Evolutionary conservation across 495 filamentous ascomycete genomes (phyloP).

Genomic region (Aspergillus bridgeri): DNA sequence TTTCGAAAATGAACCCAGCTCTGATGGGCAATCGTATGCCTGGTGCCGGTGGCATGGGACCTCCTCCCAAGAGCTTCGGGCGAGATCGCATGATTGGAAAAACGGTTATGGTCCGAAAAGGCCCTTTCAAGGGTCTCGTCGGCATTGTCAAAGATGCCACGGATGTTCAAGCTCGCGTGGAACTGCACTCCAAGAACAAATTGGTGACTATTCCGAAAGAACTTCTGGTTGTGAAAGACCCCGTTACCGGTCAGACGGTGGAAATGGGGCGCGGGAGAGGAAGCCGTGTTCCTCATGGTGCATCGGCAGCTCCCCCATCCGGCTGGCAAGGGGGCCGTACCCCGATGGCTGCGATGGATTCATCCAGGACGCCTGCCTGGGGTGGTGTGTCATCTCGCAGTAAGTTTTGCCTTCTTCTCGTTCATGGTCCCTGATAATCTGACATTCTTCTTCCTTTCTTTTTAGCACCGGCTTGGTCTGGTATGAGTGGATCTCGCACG

Average conservation of each 20-base stretch:
- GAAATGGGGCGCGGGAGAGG: constrained; percentile 59
- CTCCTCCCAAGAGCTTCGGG: constrained; percentile 76
- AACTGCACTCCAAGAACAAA: constrained; percentile 90
- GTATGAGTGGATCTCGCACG: constrained; percentile 57
- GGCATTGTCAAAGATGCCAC: constrained; percentile 94
- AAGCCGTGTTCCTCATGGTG: constrained; percentile 46
- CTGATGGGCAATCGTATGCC: constrained; percentile 59
- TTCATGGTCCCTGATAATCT: constrained; percentile 2
- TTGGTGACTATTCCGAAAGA: constrained; percentile 76
- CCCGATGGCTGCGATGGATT: constrained; percentile 55
- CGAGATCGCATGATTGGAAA: constrained; percentile 86
- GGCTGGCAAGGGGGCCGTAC: constrained; percentile 63
- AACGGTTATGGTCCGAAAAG: constrained; percentile 79
- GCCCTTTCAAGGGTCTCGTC: constrained; percentile 85
- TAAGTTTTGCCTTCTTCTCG: constrained; percentile 35
- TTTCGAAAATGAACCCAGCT: constrained; percentile 90
- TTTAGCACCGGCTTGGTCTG: constrained; percentile 60
- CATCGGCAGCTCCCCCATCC: constrained; percentile 36
- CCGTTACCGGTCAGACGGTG: constrained; percentile 68
- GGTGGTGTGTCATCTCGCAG: constrained; percentile 51
- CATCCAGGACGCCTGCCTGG: constrained; percentile 70
- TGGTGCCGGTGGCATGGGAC: constrained; percentile 58
- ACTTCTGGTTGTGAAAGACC: constrained; percentile 74
- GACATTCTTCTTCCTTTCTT: constrained; percentile 35
- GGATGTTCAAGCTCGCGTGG: constrained; percentile 78